Evolutionary conservation across 345 rosid species (phyloP).

Genomic region (Rhodomyrtus tomentosa): DNA sequence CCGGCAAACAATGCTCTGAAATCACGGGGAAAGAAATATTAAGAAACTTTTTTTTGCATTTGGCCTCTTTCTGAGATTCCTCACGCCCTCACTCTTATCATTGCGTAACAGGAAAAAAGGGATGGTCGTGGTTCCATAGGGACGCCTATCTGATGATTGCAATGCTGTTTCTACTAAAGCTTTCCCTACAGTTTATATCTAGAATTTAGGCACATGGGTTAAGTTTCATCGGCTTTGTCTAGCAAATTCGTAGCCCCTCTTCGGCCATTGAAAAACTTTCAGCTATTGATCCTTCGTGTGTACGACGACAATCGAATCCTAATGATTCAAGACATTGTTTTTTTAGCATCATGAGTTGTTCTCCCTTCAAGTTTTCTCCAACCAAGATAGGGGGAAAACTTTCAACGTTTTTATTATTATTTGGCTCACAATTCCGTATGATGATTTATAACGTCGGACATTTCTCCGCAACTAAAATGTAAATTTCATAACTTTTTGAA

Average conservation of each 20-base stretch:
- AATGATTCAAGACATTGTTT: not conserved
- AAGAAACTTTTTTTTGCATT: not conserved
- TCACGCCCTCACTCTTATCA: not conserved
- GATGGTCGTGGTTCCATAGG: not conserved
- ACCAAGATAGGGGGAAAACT: not conserved
- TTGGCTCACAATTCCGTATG: no score
- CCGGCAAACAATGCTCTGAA: not conserved
- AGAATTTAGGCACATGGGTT: not conserved
- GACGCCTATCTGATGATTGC: not conserved
- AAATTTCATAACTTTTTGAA: not conserved
- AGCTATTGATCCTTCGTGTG: not conserved
- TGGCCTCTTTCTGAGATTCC: not conserved
- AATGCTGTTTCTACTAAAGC: not conserved
- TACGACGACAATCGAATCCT: not conserved
- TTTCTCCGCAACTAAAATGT: not conserved
- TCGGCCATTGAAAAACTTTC: not conserved
- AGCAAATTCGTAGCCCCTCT: not conserved
- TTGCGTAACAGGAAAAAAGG: not conserved
- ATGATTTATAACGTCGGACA: no score
- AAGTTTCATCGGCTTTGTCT: not conserved
- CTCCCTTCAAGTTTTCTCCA: not conserved
- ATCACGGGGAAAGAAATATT: not conserved
- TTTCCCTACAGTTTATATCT: not conserved
- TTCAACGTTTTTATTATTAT: no score
- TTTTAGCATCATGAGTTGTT: not conserved